These are phyloP conservation scores for Mortierella claussenii DNA, from an alignment of 192 early-diverging fungal genomes.

Conservation along the genomic window DNA sequence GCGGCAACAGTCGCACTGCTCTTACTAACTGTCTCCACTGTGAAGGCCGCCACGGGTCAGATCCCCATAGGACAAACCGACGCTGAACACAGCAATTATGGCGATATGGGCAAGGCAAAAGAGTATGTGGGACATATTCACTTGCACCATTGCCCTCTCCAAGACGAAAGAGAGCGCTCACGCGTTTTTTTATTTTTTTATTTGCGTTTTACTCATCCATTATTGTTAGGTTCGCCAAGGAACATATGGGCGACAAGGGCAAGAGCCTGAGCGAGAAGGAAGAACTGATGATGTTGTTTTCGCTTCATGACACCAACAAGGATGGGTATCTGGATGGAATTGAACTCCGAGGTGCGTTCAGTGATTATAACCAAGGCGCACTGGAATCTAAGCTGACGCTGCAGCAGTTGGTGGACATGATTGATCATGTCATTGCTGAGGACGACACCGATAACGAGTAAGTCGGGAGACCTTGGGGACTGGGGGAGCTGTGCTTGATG, in stretches of 20 bases:
- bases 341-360: conserved; percentile 73
- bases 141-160: too few relatives aligned
- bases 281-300: conserved; percentile 77
- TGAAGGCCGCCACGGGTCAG: not conserved
- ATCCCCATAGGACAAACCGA: too few relatives aligned
- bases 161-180: not conserved
- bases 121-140: conserved; percentile 29
- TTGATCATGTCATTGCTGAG: conserved; percentile 79
- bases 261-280: conserved; percentile 61
- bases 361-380: conserved; percentile 50
- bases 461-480: too few relatives aligned
- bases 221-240: conserved; percentile 58
- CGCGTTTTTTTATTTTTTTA: not conserved
- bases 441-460: conserved; percentile 83
- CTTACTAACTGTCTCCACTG: not conserved
- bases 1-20: not conserved
- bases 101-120: conserved; percentile 59
- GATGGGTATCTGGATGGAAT: conserved; percentile 82
- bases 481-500: not conserved
- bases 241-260: conserved; percentile 64
- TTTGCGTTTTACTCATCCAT: not conserved
- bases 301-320: conserved; percentile 77
- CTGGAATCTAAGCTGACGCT: conserved; percentile 38
- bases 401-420: conserved; percentile 67
- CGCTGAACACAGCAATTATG: conserved; percentile 65